Conservation (phyloP, 306 rosid species). For the Prunus persica region DNA sequence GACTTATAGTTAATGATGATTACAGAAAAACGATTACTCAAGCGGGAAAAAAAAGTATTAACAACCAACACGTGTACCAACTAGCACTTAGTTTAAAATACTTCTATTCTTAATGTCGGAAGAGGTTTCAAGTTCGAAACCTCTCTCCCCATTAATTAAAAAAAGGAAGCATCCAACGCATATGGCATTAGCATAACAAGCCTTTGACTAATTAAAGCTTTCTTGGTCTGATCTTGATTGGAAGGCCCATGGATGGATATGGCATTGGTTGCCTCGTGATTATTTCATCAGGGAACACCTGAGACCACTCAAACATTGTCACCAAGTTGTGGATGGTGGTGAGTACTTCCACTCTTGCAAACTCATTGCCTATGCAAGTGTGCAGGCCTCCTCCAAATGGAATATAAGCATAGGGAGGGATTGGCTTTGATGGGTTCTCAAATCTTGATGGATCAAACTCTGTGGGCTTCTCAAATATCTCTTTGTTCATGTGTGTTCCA, state of each 20-base stretch:
- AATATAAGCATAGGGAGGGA: constrained; percentile 46
- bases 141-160: too few species aligned
- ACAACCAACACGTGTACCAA: too few species aligned
- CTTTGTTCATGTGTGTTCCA: constrained; percentile 42
- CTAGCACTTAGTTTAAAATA: too few species aligned
- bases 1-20: too few species aligned
- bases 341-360: constrained; percentile 50
- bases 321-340: constrained; percentile 44
- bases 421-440: constrained; percentile 42
- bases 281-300: constrained; percentile 29
- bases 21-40: too few species aligned
- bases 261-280: constrained; percentile 53
- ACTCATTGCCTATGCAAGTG: constrained; percentile 49
- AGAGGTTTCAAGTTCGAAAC: too few species aligned
- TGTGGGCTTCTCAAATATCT: constrained; percentile 35
- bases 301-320: constrained; percentile 46
- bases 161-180: neutral
- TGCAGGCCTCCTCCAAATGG: constrained; percentile 51
- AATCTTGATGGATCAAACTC: constrained; percentile 48
- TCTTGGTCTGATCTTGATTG: constrained; percentile 42
- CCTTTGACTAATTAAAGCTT: neutral
- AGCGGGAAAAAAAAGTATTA: too few species aligned
- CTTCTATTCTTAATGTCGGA: too few species aligned
- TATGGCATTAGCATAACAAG: neutral
- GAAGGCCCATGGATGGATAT: constrained; percentile 49